Percentiles rank a stretch among this genome's conserved stretches.
Evolutionary conservation across 1,284 basidiomycete species (phyloP).

Genomic region (Tylopilus orsonianus): DNA sequence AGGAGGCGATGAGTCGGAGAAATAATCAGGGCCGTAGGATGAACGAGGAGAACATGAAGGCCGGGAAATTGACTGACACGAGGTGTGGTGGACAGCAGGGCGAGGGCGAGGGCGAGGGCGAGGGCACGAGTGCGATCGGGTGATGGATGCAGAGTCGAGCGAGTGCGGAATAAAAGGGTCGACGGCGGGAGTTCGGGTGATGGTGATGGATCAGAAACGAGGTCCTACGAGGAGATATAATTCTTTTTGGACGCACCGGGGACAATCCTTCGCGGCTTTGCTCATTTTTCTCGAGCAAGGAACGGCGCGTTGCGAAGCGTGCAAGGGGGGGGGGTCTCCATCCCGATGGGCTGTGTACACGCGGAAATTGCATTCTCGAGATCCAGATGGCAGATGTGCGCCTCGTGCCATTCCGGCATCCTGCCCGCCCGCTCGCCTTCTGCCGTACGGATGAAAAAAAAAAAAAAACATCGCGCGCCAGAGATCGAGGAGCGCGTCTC

Average conservation of each 20-base stretch:
- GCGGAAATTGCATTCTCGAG: slow-evolving; percentile 40
- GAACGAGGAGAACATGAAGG: slow-evolving; percentile 50
- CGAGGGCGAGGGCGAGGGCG: slow-evolving; percentile 37
- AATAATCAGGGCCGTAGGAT: slow-evolving; percentile 42
- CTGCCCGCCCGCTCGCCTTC: too few relatives aligned
- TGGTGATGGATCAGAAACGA: slow-evolving; percentile 27
- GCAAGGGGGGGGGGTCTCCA: slow-evolving; percentile 3
- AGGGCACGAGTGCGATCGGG: slow-evolving; percentile 36
- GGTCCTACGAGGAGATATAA: slow-evolving; percentile 20
- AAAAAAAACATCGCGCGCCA: too few relatives aligned
- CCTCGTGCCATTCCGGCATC: slow-evolving; percentile 42
- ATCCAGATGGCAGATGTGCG: slow-evolving; percentile 27
- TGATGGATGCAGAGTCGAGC: slow-evolving; percentile 28
- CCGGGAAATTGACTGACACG: slow-evolving; percentile 41
- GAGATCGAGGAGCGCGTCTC: background rate
- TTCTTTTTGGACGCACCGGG: slow-evolving; percentile 19
- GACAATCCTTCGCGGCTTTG: slow-evolving; percentile 32
- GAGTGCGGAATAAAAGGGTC: slow-evolving; percentile 33
- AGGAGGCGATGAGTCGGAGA: slow-evolving; percentile 42
- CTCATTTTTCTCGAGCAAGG: slow-evolving; percentile 16
- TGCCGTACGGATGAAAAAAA: too few relatives aligned
- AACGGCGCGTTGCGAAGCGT: slow-evolving; percentile 21
- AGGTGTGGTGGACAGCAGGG: slow-evolving; percentile 43
- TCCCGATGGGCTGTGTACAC: slow-evolving; percentile 33
- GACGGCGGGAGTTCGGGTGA: slow-evolving; percentile 29